These are phyloP conservation scores for Brettanomyces custersianus DNA, from an alignment of 805 yeast species.

Conservation along the genomic window DNA sequence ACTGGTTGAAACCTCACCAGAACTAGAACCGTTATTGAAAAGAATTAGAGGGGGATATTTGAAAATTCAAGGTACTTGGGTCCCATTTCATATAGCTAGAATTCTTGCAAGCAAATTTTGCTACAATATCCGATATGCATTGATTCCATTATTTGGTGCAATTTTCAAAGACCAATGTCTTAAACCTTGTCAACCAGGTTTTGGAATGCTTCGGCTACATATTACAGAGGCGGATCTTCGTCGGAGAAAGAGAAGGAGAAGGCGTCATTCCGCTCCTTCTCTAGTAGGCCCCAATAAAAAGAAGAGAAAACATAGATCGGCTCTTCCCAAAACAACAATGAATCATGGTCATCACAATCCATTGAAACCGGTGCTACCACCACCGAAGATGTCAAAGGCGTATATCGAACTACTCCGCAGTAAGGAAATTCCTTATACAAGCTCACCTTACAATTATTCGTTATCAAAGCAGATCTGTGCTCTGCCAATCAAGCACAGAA, in stretches of 20 bases:
- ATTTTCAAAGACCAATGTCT: conserved; percentile 56
- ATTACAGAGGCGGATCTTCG: conserved; percentile 20
- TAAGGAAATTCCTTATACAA: too few relatives aligned
- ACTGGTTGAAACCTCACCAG: conserved; percentile 57
- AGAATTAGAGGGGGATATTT: conserved; percentile 86
- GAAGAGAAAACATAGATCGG: too few relatives aligned
- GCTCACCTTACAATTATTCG: too few relatives aligned
- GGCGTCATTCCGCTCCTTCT: too few relatives aligned
- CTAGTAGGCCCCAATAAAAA: too few relatives aligned
- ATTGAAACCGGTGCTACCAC: too few relatives aligned
- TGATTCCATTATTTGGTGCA: conserved; percentile 74
- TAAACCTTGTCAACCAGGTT: conserved; percentile 50
- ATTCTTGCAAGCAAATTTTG: conserved; percentile 67
- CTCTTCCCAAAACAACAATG: too few relatives aligned
- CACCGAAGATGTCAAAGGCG: too few relatives aligned
- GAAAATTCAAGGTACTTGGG: conserved; percentile 93
- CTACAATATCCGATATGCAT: conserved; percentile 62
- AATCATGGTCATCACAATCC: too few relatives aligned
- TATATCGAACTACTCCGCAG: too few relatives aligned
- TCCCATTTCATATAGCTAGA: conserved; percentile 62
- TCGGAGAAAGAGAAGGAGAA: conserved; percentile 15
- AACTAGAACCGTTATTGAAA: conserved; percentile 50
- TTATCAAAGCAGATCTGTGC: too few relatives aligned
- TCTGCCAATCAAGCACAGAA: too few relatives aligned
- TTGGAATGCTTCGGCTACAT: conserved; percentile 49